phyloP scores from a whole-genome alignment of 108 stramenopile species.

The Cyclostephanos invisitatus region DNA sequence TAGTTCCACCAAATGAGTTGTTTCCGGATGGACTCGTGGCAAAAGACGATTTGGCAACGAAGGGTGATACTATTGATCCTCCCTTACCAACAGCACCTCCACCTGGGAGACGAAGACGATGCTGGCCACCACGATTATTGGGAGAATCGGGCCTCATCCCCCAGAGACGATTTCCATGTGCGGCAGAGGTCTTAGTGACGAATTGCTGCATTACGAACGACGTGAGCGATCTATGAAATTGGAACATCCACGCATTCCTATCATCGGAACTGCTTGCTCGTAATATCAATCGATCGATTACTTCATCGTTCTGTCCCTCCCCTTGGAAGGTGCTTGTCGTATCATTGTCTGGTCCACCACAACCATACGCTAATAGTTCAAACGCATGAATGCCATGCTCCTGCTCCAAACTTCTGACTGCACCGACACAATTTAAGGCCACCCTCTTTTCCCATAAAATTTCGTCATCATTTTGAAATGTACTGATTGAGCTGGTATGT shows the following conservation, averaged over 20 bases:
- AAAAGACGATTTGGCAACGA: slow-evolving; percentile 22
- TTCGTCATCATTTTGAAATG: slow-evolving; percentile 39
- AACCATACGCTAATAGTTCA: slow-evolving; percentile 60
- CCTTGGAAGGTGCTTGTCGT: slow-evolving; percentile 9
- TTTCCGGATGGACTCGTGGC: slow-evolving; percentile 27
- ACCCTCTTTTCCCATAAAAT: slow-evolving; percentile 81
- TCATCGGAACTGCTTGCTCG: slow-evolving; percentile 57
- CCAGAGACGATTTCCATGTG: not conserved
- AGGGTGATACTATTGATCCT: slow-evolving; percentile 14
- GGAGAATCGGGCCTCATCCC: slow-evolving; percentile 21
- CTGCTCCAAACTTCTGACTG: slow-evolving; percentile 69
- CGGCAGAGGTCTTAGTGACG: slow-evolving; percentile 34
- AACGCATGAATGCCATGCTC: slow-evolving; percentile 69
- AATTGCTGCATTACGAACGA: slow-evolving; percentile 55
- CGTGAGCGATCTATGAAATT: slow-evolving; percentile 75
- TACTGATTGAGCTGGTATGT: slow-evolving; percentile 34
- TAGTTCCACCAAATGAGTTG: slow-evolving; percentile 35
- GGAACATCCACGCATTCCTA: slow-evolving; percentile 82
- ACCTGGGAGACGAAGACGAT: slow-evolving; percentile 21
- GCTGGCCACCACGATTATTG: not conserved
- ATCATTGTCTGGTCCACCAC: slow-evolving; percentile 22
- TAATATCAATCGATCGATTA: slow-evolving; percentile 55
- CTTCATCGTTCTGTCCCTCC: slow-evolving; percentile 20
- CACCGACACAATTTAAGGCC: slow-evolving; percentile 63
- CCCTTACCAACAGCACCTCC: slow-evolving; percentile 1